Percentiles rank a stretch among this genome's conserved stretches.
Evolutionary conservation across 768 basidiomycete species (phyloP).

Genomic region (Phylloporus arenicola): DNA sequence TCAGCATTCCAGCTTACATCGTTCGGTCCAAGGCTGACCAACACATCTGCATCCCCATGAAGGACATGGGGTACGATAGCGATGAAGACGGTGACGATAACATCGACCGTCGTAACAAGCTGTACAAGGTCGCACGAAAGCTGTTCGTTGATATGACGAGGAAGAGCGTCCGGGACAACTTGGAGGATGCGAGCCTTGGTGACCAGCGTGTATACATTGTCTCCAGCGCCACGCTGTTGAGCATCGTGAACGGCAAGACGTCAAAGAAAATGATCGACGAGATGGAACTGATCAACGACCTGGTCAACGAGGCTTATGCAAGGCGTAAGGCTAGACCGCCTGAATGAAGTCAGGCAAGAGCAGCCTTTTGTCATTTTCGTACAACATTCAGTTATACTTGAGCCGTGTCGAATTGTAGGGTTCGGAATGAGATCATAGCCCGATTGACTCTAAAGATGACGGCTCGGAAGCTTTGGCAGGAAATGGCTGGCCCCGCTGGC

Average conservation of each 20-base stretch:
- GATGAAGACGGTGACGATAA: conserved; percentile 13
- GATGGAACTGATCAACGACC: conserved; percentile 16
- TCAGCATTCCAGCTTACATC: conserved; percentile 18
- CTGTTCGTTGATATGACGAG: conserved; percentile 14
- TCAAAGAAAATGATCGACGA: conserved; percentile 21
- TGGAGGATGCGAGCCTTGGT: conserved; percentile 20
- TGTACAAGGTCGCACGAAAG: conserved; percentile 9
- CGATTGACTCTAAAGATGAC: too few relatives aligned
- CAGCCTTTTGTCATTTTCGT: too few relatives aligned
- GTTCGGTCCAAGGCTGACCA: too few relatives aligned
- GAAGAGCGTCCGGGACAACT: conserved; percentile 12
- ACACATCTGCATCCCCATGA: conserved; percentile 17
- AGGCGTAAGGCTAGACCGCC: background rate
- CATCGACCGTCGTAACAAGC: conserved; percentile 3
- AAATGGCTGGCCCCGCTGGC: too few relatives aligned
- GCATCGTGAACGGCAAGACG: conserved; percentile 13
- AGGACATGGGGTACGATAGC: conserved; percentile 15
- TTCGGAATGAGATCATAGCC: too few relatives aligned
- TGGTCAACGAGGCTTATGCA: too few relatives aligned
- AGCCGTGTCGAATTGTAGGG: too few relatives aligned
- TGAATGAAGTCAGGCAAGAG: background rate
- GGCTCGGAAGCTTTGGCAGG: too few relatives aligned
- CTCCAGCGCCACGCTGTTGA: conserved; percentile 15
- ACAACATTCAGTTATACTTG: too few relatives aligned
- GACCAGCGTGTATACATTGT: conserved; percentile 27